Base-by-base conservation (phyloP, 305 asterid genomes). In the Stenogyne calaminthoides region DNA sequence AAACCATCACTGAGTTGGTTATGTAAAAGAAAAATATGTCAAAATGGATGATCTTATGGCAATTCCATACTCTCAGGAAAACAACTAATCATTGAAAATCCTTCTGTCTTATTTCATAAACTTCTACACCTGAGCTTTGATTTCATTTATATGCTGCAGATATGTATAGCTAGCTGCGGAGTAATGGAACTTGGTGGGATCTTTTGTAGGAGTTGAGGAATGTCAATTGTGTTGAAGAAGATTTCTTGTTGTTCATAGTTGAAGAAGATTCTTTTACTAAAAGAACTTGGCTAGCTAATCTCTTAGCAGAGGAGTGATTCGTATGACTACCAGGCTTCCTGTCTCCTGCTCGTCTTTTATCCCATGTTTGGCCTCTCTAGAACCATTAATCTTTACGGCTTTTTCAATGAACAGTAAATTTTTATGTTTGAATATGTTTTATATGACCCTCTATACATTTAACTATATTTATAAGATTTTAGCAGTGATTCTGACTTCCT, bases 101-200 rank as follows among this genome's bases (percentile, higher is more conserved):
- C 52, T 9, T 2, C 36, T 49, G 27, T 44, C 36, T 63, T 44
- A 8, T 79, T 47, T 16, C 18, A 15, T 49, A 27, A 29, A 15
- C 66, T 22, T 15, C 4, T 36, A 22, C 76, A 27, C 52, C 70
- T 66, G 63, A 66, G 22, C 22, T 56, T 36, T 44, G 77, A 42
- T 70, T 69, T 68, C 44, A 34, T 77, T 49, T 25, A 36, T 58
- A n/a, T 79, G 62, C 2, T 74, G 86, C 88, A 84, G 88, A 81
- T 79, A 64, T 69, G 40, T 81, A 77, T 79, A 81, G 83, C 84
- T 84, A 84, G 80, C 70, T 49, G 40, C 15, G 72, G 25, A 11
- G 34, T 71, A 69, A 36, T 27, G 25, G 66, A 65, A 40, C 75
- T 27, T 14, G 69, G 40, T 47, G 69, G 60, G 60, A 14, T 39